Base-by-base conservation (phyloP, 2,329 filamentous ascomycete species). In the Hypoxylon sp. region DNA sequence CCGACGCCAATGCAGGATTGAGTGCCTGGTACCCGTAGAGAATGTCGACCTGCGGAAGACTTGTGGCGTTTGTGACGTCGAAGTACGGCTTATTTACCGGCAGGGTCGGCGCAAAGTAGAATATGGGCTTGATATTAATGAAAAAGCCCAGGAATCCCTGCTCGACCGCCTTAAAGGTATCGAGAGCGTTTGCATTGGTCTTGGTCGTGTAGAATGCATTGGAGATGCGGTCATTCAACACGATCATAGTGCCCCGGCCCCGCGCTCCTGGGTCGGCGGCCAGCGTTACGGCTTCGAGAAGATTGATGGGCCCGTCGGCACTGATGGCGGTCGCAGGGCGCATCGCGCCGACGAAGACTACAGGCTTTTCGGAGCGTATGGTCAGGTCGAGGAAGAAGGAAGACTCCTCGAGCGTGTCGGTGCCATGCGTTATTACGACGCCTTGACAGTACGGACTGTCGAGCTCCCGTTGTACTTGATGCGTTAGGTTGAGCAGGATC, bases 371-470 rank as follows among this genome's bases (percentile, higher is more conserved):
- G 46, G 83, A 86, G 70, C 84, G 83, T 34, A 89, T 75, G 0
- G 86, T 88, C 2, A 86, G 77, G 68, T 90, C 85, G 7, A 90
- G 79, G 79, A 89, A 90, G 79, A 90, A 90, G 7, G 87, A 86
- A 0, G 86, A 85, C 76, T 90, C 88, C 72, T 90, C 88, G 1
- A 91, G 80, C 0, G 87, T 89, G 72, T 91, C 89, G 7, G 89
- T 91, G 51, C 89, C 89, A 72, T 91, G 89, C 0, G 89, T 90
- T 58, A 91, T 79, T 5, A 90, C 86, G 5, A 85, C 86, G 36
- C 84, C 87, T 77, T 80, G 77, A 34, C 77, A 78, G 53, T 77
- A 71, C n/a, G 78, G 78, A 61, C 73, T 75, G 25, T 83, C 81
- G 3, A 88, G 79, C 60, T 85, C 84, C 5, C 68, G 67, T 60